Percentiles rank a stretch among this genome's conserved stretches.
Evolutionary conservation across 192 early-diverging fungal species (phyloP).

Genomic region (Spinellus fusiger): DNA sequence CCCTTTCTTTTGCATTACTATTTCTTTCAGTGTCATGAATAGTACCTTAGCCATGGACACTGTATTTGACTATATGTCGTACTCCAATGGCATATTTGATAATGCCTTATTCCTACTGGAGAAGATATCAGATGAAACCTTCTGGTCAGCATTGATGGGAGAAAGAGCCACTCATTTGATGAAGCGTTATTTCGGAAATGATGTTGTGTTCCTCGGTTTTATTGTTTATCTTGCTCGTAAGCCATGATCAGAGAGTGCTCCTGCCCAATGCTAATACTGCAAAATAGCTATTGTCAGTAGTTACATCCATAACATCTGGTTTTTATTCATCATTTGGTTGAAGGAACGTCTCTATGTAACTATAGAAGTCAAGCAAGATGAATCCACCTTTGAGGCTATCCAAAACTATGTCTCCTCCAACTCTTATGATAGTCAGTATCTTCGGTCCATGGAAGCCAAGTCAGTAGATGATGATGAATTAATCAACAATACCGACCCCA

Average conservation of each 20-base stretch:
- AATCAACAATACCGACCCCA: too few species aligned
- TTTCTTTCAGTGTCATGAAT: too few species aligned
- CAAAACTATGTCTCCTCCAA: constrained; percentile 3
- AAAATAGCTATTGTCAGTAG: constrained; percentile 8
- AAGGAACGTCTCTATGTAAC: constrained; percentile 11
- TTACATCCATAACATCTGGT: neutral
- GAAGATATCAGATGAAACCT: constrained; percentile 4
- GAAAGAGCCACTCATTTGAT: constrained; percentile 5
- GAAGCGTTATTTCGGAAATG: constrained; percentile 12
- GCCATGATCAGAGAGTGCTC: neutral
- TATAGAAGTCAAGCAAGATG: constrained; percentile 4
- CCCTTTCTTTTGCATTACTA: too few species aligned
- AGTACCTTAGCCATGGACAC: too few species aligned
- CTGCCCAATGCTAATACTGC: neutral
- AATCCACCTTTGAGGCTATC: constrained; percentile 7
- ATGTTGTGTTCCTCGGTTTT: constrained; percentile 18
- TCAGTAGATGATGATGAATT: neutral
- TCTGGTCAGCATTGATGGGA: constrained; percentile 15
- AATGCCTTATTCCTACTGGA: neutral
- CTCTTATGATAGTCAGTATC: neutral
- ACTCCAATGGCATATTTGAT: neutral
- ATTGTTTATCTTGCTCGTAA: constrained; percentile 19
- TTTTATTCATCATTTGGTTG: neutral
- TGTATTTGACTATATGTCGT: too few species aligned
- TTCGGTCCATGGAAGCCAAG: constrained; percentile 3